A percentile compares a stretch with the other conserved stretches of the same genome.
These are phyloP conservation scores for Schoenoplectus triqueter DNA, from an alignment of 202 grass and related monocot genomes.

Conservation along the genomic window DNA sequence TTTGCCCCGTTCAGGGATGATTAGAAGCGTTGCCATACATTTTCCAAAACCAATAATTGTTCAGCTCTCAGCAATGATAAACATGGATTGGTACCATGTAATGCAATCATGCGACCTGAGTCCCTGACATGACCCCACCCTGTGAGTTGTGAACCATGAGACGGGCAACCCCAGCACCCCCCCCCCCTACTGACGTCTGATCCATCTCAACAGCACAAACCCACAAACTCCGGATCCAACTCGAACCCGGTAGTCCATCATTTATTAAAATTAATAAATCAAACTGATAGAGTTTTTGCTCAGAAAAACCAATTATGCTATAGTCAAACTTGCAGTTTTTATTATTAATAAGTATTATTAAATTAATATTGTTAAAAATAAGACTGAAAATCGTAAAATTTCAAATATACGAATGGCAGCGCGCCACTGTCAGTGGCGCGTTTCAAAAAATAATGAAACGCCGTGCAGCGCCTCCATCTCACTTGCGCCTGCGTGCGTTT, in stretches of 20 bases:
- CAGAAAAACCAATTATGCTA: too few relatives aligned
- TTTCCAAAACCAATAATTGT: slow-evolving; percentile 41
- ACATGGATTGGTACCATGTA: slow-evolving; percentile 48
- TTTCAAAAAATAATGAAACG: too few relatives aligned
- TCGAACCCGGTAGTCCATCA: not conserved
- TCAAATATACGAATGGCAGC: too few relatives aligned
- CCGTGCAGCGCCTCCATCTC: too few relatives aligned
- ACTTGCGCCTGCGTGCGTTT: too few relatives aligned
- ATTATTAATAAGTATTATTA: too few relatives aligned
- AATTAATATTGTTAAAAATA: too few relatives aligned
- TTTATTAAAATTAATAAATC: too few relatives aligned
- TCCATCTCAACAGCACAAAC: slow-evolving; percentile 9
- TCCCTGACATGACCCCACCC: slow-evolving; percentile 21
- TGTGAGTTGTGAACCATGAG: slow-evolving; percentile 38
- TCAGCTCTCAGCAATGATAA: slow-evolving; percentile 39
- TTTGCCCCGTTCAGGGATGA: not conserved
- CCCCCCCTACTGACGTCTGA: not conserved
- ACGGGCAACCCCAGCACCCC: slow-evolving; percentile 6
- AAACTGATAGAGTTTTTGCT: too few relatives aligned
- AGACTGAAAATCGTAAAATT: too few relatives aligned
- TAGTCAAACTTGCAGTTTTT: too few relatives aligned
- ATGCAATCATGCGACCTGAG: slow-evolving; percentile 42
- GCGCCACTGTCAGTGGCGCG: too few relatives aligned
- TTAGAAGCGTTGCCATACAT: slow-evolving; percentile 3
- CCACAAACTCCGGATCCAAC: not conserved